Base-by-base conservation (phyloP, 495 filamentous ascomycete species). In the Lepraria neglecta region DNA sequence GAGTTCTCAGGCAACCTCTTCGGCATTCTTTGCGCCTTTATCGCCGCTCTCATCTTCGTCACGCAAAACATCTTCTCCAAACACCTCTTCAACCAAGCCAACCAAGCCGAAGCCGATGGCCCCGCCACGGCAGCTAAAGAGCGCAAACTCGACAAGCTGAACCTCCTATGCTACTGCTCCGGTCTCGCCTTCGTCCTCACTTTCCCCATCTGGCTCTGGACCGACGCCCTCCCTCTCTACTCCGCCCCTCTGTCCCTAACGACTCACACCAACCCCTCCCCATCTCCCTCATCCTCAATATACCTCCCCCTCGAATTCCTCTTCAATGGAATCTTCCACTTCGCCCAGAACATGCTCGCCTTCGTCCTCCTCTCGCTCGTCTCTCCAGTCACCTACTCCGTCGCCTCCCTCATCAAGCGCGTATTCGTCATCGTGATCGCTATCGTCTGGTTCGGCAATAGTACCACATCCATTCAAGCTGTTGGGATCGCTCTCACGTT, bases 61-160 rank as follows among this genome's bases (percentile, higher is more conserved):
- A 95, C 91, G 0, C 94, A 99, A 70, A 99, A 99, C 70, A 99
- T 99, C 59, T 96, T 96, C 66, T 97, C 92, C 17, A 99, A 99
- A 72, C 90, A 90, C 59, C 82, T 99, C n/a, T 99, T 99, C 80
- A 97, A 96, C 71, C 91, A 96, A 72, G 91, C 88, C 28, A 87
- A 90, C 10, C 81, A 81, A 21, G 85, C 87, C 3, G 91, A 96
- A 72, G 81, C 84, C 17, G 87, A 95, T 21, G 80, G 83, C 3
- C 71, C 77, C 35, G 71, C 71, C 33, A 73, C 71, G 21, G 82
- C 79, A 61, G 77, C 72, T 47, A 64, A 43, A 66, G 70, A 75
- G 56, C 82, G 83, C 48, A 97, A 96, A 75, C 79, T 97, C 42
- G 94, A 99, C 74, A 97, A 97, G 72, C 82, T 99, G 33, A 99